Conservation (phyloP, 2,329 filamentous ascomycete species). For the Herpotrichia juniperi region DNA sequence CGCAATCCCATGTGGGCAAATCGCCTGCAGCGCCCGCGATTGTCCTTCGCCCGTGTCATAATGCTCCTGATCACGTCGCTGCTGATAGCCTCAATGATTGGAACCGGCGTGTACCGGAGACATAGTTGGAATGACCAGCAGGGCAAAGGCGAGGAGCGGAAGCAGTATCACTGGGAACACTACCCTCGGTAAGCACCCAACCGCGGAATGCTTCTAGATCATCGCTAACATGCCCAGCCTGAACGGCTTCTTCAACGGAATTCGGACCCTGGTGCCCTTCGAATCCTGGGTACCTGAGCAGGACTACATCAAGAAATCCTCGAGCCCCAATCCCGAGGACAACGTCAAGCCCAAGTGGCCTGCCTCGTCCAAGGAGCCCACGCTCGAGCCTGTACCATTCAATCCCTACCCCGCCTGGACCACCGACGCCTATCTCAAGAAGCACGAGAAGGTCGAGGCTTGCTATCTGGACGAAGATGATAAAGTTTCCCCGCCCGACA, state of each 20-base stretch:
- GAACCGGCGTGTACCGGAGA: conserved; percentile 48
- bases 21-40: conserved; percentile 48
- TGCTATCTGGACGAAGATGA: conserved; percentile 70
- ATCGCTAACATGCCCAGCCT: conserved; percentile 40
- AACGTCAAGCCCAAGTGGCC: conserved; percentile 46
- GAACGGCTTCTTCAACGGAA: conserved; percentile 56
- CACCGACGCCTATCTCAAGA: conserved; percentile 51
- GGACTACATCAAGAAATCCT: conserved; percentile 47
- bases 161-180: conserved; percentile 53
- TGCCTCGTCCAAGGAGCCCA: conserved; percentile 41
- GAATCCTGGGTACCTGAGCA: conserved; percentile 53
- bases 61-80: conserved; percentile 49
- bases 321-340: conserved; percentile 45
- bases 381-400: conserved; percentile 49
- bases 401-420: conserved; percentile 54
- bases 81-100: conserved; percentile 49
- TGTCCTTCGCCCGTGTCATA: conserved; percentile 51
- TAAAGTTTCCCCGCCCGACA: conserved; percentile 62
- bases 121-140: conserved; percentile 42
- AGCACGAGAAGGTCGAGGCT: conserved; percentile 60
- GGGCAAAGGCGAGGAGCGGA: conserved; percentile 38
- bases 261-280: conserved; percentile 52
- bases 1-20: conserved; percentile 45
- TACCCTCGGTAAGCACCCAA: conserved; percentile 46
- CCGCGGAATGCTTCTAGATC: neutral